Evolutionary conservation across 345 rosid genomes (phyloP).

Genomic region (Rhodamnia argentea): DNA sequence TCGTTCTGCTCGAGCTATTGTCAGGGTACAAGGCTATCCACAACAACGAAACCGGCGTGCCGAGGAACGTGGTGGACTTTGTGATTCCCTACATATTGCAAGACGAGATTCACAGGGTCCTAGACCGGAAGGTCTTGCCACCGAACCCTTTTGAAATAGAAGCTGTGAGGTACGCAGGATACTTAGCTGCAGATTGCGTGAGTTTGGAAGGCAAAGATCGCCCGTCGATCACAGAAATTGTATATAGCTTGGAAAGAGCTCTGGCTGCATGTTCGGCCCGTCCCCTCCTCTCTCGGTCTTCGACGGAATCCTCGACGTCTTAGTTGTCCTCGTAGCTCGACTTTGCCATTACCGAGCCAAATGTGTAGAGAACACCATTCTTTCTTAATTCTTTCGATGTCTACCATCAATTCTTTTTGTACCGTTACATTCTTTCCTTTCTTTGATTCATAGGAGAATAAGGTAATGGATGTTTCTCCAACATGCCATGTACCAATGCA

Average conservation of each 20-base stretch:
- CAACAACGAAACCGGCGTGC: conserved; percentile 30
- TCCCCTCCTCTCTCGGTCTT: conserved; percentile 24
- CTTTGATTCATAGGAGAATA: neutral
- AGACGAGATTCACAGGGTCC: conserved; percentile 56
- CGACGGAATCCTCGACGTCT: neutral
- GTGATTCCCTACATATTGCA: conserved; percentile 45
- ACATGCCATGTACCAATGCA: neutral
- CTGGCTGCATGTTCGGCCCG: conserved; percentile 31
- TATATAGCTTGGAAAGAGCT: conserved; percentile 42
- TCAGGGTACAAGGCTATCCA: conserved; percentile 61
- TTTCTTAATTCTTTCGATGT: neutral
- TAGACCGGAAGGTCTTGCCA: conserved; percentile 52
- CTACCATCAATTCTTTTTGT: neutral
- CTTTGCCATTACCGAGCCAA: neutral
- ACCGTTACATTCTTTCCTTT: neutral
- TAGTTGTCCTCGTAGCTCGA: neutral
- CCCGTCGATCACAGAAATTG: conserved; percentile 57
- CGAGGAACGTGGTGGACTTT: conserved; percentile 56
- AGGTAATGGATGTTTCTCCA: neutral
- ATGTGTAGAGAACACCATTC: neutral
- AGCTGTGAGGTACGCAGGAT: conserved; percentile 47
- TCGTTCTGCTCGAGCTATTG: conserved; percentile 53
- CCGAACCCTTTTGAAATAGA: conserved; percentile 75
- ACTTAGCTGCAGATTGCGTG: conserved; percentile 55
- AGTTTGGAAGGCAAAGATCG: conserved; percentile 34